Evolutionary conservation across 192 early-diverging fungal species (phyloP), one percentile per base, ranked within the genome.

Genomic region (Dissophora ornata): DNA sequence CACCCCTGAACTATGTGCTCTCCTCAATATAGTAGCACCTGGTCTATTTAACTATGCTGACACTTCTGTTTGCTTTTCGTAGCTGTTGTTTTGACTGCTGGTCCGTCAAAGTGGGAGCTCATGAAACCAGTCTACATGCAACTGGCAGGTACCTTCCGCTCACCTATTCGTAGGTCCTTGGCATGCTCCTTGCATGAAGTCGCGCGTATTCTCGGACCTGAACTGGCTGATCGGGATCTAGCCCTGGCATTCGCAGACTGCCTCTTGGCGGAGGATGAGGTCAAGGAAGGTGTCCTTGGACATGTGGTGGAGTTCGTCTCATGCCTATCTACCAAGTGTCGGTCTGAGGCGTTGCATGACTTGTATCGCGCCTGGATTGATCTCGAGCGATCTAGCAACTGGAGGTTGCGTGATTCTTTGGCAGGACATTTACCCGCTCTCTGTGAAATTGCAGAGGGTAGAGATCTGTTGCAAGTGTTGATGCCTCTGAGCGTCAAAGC

Each of bases 361-460:
- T 73, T 92, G 4, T 71, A 82, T 61, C 85, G 89, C 48, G 88
- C 91, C 8, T 92, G 91, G 79, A 80, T 81, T 56, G 88, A 89
- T 51, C 85, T 91, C 47, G 74, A 75, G 28, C 45, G 55, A n/a
- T 88, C 85, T 46, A 84, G 77, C 45, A 88, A 90, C 57, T 94
- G 92, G 92, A 85, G 91, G 15, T 79, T 90, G 29, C 81, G 92
- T 38, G 88, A 94, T 66, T 83, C 87, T 30, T 82, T 94, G 69
- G 87, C 90, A 3, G 69, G 67, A 26, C 92, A 94, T 67, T 59
- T 94, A 15, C 81, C 88, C 8, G 80, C 78, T 9, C 79, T 94
- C 32, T 89, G 89, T 41, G 74, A 84, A 24, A 57, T 91, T 26
- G 90, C 88, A 55, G 84, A 90, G 15, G 83, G 83, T 1, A 61